Base-by-base conservation (phyloP, 257 asterid genomes). In the Solanum pimpinellifolium region DNA sequence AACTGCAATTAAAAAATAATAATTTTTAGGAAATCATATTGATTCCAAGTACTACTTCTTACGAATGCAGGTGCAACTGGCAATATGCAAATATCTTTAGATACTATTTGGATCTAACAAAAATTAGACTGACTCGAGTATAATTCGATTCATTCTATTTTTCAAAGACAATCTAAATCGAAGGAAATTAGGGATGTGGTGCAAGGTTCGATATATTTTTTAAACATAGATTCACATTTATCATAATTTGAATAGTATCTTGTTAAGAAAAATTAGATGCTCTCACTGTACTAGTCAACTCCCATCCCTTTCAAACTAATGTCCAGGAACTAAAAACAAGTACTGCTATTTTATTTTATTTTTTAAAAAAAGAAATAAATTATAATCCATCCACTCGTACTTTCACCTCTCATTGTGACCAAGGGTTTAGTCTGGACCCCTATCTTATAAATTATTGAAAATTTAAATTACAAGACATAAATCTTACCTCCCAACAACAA, bases 281-380 rank as follows among this genome's bases (percentile, higher is more conserved):
- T 91, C 93, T 87, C 3, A 86, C 86, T 87, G 35, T 86, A 16
- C 77, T 41, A 85, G 95, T 93, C 97, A 93, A 94, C 87, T 88
- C 90, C 88, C 13, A 44, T 10, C 31, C 42, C 56, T 68, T 35
- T 46, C 86, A 69, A 69, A 42, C 41, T 68, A 27, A 31, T 35
- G n/a, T 21, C 69, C 6, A 83, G 9, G 15, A 31, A 52, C 15
- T 33, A 29, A 29, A 42, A 70, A 31, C 42, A 69, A 69, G 41
- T 29, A 70, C 41, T 70, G 7, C 11, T 37, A 37, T 37, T 37
- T 37, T 69, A 66, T 16, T 65, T 12, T 47, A 13, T 47, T 13
- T 13, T 12, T 46, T 39, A 0, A 39, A 6, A 6, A 39, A 39
- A 39, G 9, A 39, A 39, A 39, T 39, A 39, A 52, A 52, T 52